phyloP scores from a whole-genome alignment of 2,329 filamentous ascomycete genomes.

The Colletotrichum spaethianum region DNA sequence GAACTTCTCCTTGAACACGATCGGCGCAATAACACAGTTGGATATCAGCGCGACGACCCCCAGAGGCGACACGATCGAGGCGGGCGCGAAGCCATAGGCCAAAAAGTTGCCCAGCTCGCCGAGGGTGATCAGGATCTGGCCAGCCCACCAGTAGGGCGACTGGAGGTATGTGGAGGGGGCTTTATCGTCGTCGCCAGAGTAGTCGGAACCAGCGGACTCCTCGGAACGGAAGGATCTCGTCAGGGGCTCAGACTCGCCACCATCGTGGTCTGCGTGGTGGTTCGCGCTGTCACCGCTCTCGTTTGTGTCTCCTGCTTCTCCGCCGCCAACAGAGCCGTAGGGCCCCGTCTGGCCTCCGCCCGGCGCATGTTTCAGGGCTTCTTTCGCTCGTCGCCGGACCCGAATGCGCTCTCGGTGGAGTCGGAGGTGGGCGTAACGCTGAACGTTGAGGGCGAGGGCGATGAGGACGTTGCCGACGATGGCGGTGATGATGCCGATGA shows the following conservation, averaged over 20 bases:
- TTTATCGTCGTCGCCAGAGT: constrained; percentile 52
- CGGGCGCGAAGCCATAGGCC: constrained; percentile 96
- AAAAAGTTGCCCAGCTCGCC: constrained; percentile 97
- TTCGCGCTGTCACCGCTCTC: constrained; percentile 32
- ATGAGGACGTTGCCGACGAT: constrained; percentile 95
- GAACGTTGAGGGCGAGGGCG: constrained; percentile 94
- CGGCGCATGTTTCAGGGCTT: constrained; percentile 64
- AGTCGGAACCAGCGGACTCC: constrained; percentile 56
- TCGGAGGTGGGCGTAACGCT: constrained; percentile 93
- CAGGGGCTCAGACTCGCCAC: constrained; percentile 66
- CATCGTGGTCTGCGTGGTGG: constrained; percentile 49
- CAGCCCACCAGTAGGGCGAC: constrained; percentile 96
- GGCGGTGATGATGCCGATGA: constrained; percentile 95
- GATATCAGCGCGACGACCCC: constrained; percentile 97
- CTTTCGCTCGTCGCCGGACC: constrained; percentile 67
- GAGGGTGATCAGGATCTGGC: constrained; percentile 91
- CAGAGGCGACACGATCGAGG: constrained; percentile 95
- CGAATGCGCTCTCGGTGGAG: constrained; percentile 79
- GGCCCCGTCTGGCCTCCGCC: constrained; percentile 47
- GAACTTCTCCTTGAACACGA: constrained; percentile 93
- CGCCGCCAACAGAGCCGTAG: constrained; percentile 53
- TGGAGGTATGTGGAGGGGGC: constrained; percentile 81
- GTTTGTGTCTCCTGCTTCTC: constrained; percentile 24
- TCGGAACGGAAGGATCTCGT: constrained; percentile 64
- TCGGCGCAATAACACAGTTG: constrained; percentile 96